These are phyloP conservation scores for Pythium biforme DNA, from an alignment of 352 stramenopile species.

Conservation along the genomic window DNA sequence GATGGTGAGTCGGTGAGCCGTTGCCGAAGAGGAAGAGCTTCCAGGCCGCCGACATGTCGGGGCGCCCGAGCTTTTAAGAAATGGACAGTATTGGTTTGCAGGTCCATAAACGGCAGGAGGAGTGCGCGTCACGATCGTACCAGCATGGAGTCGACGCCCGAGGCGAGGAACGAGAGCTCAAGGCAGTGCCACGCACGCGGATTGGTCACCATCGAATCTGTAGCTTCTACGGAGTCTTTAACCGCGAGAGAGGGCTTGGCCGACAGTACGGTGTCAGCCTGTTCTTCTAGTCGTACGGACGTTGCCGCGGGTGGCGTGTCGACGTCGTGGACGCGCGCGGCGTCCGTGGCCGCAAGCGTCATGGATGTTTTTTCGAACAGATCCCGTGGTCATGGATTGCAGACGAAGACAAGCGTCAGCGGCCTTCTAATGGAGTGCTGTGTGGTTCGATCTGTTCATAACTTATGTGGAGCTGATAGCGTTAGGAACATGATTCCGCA, in stretches of 20 bases:
- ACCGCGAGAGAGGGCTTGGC: not conserved
- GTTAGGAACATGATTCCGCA: not conserved
- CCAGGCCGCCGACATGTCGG: constrained; percentile 71
- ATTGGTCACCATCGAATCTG: not conserved
- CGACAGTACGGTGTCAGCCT: not conserved
- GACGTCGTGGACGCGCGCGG: not conserved
- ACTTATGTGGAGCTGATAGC: not conserved
- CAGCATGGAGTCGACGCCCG: constrained; percentile 41
- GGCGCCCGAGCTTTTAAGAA: constrained; percentile 42
- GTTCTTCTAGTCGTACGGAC: not conserved
- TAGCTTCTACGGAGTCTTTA: not conserved
- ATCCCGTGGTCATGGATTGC: constrained; percentile 8
- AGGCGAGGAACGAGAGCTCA: constrained; percentile 26
- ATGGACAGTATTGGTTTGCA: not conserved
- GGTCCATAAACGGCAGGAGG: constrained; percentile 25
- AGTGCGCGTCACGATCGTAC: constrained; percentile 32
- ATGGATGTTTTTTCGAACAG: constrained; percentile 9
- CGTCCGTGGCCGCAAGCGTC: constrained; percentile 1
- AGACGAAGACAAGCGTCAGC: constrained; percentile 10
- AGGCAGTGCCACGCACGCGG: constrained; percentile 36
- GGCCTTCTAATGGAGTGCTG: not conserved
- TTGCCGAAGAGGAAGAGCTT: constrained; percentile 82
- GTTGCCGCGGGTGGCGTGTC: not conserved
- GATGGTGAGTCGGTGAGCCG: constrained; percentile 76
- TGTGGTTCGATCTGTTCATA: not conserved